phyloP scores from a whole-genome alignment of 768 basidiomycete species.

The Tephrocybe rancida region DNA sequence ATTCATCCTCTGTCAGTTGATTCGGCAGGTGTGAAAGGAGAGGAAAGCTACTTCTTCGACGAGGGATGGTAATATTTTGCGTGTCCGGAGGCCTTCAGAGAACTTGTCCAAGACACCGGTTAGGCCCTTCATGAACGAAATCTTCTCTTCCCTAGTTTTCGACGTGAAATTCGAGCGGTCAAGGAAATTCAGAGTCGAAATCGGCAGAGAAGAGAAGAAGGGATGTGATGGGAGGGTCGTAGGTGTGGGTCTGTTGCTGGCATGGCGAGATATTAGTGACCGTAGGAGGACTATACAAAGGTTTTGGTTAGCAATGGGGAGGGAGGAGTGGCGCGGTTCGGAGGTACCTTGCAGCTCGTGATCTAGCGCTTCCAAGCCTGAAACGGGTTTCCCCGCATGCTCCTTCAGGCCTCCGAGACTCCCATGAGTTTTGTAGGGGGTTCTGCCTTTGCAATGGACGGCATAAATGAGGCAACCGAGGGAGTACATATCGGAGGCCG shows the following conservation, averaged over 20 bases:
- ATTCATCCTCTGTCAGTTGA: not conserved
- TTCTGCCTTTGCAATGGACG: constrained; percentile 84
- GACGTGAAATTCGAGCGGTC: constrained; percentile 95
- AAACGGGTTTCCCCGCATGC: constrained; percentile 62
- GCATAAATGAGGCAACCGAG: constrained; percentile 91
- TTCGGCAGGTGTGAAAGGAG: not conserved
- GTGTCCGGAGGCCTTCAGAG: constrained; percentile 80
- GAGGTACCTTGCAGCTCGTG: constrained; percentile 68
- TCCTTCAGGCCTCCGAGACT: constrained; percentile 72
- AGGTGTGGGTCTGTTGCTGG: constrained; percentile 74
- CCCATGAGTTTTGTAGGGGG: constrained; percentile 87
- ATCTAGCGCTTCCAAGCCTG: constrained; percentile 68
- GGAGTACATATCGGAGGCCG: constrained; percentile 92
- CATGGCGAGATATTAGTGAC: constrained; percentile 79
- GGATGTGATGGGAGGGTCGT: constrained; percentile 79
- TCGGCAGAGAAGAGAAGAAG: constrained; percentile 95
- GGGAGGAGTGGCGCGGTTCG: not conserved
- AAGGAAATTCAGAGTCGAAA: constrained; percentile 94
- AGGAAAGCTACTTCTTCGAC: constrained; percentile 77
- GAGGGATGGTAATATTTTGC: constrained; percentile 90
- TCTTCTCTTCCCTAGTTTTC: constrained; percentile 93
- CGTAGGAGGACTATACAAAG: constrained; percentile 67
- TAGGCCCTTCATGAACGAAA: constrained; percentile 93
- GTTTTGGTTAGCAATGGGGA: constrained; percentile 8
- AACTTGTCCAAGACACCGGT: constrained; percentile 80